These are phyloP conservation scores for Pythium oligandrum DNA, from an alignment of 352 stramenopile genomes.

Conservation along the genomic window DNA sequence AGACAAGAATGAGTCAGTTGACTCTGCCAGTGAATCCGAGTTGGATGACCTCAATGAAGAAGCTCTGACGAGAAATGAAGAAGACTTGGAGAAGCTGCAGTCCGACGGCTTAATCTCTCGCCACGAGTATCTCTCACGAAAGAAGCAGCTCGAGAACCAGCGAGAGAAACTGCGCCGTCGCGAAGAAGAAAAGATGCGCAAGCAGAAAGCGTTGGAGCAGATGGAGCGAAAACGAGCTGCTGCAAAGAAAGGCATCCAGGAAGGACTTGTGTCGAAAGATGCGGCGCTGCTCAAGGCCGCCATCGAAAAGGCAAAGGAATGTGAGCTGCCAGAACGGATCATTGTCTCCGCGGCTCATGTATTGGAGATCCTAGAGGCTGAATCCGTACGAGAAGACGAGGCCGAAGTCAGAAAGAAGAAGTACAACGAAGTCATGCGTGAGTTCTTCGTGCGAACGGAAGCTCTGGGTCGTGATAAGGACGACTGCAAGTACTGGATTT, in stretches of 20 bases:
- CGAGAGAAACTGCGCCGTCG: slow-evolving; percentile 53
- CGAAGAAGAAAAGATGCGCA: slow-evolving; percentile 55
- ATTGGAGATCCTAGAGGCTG: slow-evolving; percentile 69
- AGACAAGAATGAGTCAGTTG: slow-evolving; percentile 25
- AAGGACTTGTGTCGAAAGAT: slow-evolving; percentile 61
- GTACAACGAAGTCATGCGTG: slow-evolving; percentile 51
- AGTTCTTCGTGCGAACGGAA: slow-evolving; percentile 73
- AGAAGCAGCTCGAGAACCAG: slow-evolving; percentile 66
- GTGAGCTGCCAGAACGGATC: slow-evolving; percentile 47
- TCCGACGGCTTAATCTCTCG: slow-evolving; percentile 62
- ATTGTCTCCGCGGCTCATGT: slow-evolving; percentile 73
- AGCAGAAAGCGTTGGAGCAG: slow-evolving; percentile 63
- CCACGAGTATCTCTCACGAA: slow-evolving; percentile 74
- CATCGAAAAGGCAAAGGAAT: slow-evolving; percentile 77
- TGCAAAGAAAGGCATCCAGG: slow-evolving; percentile 68
- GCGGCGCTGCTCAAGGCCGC: slow-evolving; percentile 35
- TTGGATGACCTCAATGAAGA: slow-evolving; percentile 67
- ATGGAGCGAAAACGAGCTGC: slow-evolving; percentile 46
- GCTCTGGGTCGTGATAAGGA: slow-evolving; percentile 61
- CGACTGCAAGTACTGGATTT: slow-evolving; percentile 63
- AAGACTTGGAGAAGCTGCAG: slow-evolving; percentile 67
- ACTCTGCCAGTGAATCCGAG: slow-evolving; percentile 54
- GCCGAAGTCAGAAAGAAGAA: slow-evolving; percentile 54
- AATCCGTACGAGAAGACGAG: slow-evolving; percentile 62
- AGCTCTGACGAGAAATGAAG: slow-evolving; percentile 57